Percentiles rank a stretch among this genome's conserved stretches.
Evolutionary conservation across 768 basidiomycete genomes (phyloP).

Genomic region (Collybiopsis luxurians): DNA sequence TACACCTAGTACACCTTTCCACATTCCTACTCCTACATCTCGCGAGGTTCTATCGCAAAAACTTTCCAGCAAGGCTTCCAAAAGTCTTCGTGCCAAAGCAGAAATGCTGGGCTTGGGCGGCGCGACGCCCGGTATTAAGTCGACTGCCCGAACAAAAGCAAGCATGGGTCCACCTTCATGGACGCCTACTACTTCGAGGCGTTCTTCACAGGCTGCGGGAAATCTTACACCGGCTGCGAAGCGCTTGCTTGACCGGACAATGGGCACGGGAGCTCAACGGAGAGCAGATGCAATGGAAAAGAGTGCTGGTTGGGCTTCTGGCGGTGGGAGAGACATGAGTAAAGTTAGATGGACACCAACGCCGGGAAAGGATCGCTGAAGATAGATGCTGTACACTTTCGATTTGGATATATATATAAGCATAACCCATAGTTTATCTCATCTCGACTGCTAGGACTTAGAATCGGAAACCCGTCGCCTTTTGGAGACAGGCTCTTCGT

Average conservation of each 20-base stretch:
- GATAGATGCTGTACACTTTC: constrained; percentile 20
- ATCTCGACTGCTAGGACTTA: constrained; percentile 13
- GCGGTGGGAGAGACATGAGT: constrained; percentile 61
- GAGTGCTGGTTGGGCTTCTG: constrained; percentile 54
- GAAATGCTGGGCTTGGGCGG: constrained; percentile 48
- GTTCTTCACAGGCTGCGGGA: constrained; percentile 67
- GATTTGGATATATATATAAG: constrained; percentile 6
- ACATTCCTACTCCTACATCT: constrained; percentile 69
- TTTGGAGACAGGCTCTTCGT: constrained; percentile 46
- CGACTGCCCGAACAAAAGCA: constrained; percentile 36
- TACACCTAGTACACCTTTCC: constrained; percentile 67
- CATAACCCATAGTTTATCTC: constrained; percentile 8
- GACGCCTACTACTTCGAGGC: constrained; percentile 55
- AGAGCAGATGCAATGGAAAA: constrained; percentile 69
- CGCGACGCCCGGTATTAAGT: constrained; percentile 32
- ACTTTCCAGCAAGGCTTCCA: constrained; percentile 79
- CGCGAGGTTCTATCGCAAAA: constrained; percentile 81
- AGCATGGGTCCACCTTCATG: constrained; percentile 78
- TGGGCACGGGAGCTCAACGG: constrained; percentile 58
- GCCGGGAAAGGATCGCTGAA: constrained; percentile 36
- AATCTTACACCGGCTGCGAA: constrained; percentile 85
- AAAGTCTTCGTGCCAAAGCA: constrained; percentile 77
- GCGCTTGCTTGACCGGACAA: constrained; percentile 68
- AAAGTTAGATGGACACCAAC: constrained; percentile 80
- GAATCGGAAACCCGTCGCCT: constrained; percentile 50